Base-by-base conservation (phyloP, 495 filamentous ascomycete species). In the Penicillium coffeae region DNA sequence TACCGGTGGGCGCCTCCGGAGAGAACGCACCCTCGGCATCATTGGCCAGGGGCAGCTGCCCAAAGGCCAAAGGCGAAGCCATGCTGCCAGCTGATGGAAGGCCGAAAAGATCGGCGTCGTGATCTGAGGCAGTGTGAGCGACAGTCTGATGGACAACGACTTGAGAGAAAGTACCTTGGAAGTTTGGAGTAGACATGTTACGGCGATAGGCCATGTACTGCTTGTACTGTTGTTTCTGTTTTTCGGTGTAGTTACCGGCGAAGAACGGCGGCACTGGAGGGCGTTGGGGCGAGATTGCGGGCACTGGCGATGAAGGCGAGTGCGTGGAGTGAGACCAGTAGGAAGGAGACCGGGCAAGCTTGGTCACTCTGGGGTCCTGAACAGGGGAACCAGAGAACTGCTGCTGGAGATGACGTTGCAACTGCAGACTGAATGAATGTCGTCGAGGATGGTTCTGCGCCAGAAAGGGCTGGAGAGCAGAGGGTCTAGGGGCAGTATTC, bases 231-330 rank as follows among this genome's bases (percentile, higher is more conserved):
- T 47, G 59, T 42, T 53, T 61, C 54, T 52, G 62, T 65, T 58
- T 60, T 55, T 39, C 51, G 48, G 48, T 50, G 33, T 10, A 15
- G 30, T 60, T 65, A 53, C 64, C 72, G 52, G 54, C 50, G 61
- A 73, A 60, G 57, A 79, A 80, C 21, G 77, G 64, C 48, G 78
- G 78, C 51, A 79, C 74, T 44, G 77, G 72, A 42, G 76, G 78
- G 59, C 77, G 77, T 63, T 69, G 55, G 51, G 64, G 62, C 38
- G 70, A 69, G 59, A 63, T 64, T 42, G 60, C 66, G 56, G 69
- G 65, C 51, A 64, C 59, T 41, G 66, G 57, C 13, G 61, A 58
- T 42, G 70, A 60, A 51, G 66, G 50, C 42, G 54, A 63, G 55
- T 58, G 58, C 19, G 59, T 63, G 41, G 72, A 67, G 62, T 58